Evolutionary conservation across 148 eudicot species (phyloP), one percentile per base, ranked within the genome.

Genomic region (Rhododendron williamsianum): DNA sequence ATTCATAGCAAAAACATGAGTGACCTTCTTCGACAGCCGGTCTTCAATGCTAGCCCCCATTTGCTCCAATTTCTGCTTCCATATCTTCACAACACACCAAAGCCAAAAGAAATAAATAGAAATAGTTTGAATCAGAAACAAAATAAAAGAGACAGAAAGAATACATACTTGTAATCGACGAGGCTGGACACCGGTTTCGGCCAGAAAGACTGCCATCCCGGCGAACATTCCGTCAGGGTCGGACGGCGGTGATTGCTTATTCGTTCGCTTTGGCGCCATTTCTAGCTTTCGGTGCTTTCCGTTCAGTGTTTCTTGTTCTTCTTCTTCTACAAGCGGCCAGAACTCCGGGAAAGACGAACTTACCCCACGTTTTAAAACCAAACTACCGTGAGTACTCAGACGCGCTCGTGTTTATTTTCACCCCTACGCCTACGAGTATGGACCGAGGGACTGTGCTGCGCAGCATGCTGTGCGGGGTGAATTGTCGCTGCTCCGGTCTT

Each of bases 51-150:
- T 86, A 67, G 95, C 98, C 77, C 99, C 99, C 98, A 93, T 90
- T 90, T 96, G 98, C 89, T 86, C 92, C 86, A 96, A 83, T 82
- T 87, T 95, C 84, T 91, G 94, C 93, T 94, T 94, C 98, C 99
- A 95, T 77, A 96, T 94, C 99, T 96, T 76, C 58, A 85, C 60
- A 72, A 36, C 18, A n/a, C n/a, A 76, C 52, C 76, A 73, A 35
- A 36, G 9, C 78, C 36, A 80, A 58, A 19, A 3, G 3, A 15
- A 16, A 15, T 0, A 43, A 51, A 16, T 0, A 54, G 4, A 0
- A 4, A 54, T 54, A 13, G 16, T 3, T 54, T 54, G 35, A 45
- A 19, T 27, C 25, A 51, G 51, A n/a, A n/a, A 51, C 27, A 38
- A 76, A 82, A 18, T 9, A 15, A 13, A 80, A 36, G 82, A 35